A percentile compares a stretch with the other conserved stretches of the same genome.
Evolutionary conservation across 2,329 filamentous ascomycete genomes (phyloP).

Genomic region (Sporothrix brunneoviolacea): DNA sequence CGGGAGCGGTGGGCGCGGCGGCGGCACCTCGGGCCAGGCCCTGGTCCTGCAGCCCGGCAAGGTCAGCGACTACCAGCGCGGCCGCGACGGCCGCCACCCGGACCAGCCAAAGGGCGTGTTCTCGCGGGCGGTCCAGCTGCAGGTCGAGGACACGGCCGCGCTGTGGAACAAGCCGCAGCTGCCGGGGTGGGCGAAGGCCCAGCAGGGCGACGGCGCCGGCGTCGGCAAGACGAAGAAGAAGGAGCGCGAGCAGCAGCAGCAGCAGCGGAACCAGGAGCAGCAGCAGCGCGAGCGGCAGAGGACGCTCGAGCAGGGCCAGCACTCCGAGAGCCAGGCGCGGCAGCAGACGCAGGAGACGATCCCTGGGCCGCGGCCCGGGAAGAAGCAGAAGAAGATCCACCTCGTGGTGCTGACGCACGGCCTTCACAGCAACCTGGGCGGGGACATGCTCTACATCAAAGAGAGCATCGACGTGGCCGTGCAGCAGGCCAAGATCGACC

Average conservation of each 20-base stretch:
- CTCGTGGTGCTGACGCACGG: conserved; percentile 91
- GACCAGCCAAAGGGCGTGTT: conserved; percentile 70
- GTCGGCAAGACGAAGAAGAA: not conserved
- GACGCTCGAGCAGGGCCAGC: conserved; percentile 1
- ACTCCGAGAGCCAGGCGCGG: conserved; percentile 16
- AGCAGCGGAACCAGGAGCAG: conserved; percentile 14
- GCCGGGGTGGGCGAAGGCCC: conserved; percentile 27
- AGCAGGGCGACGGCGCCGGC: too few species aligned
- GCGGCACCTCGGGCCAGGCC: conserved; percentile 8
- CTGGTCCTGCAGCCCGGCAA: conserved; percentile 57
- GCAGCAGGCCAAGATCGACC: conserved; percentile 64
- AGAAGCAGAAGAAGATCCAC: conserved; percentile 72
- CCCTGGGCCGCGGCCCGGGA: not conserved
- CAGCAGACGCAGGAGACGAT: conserved; percentile 9
- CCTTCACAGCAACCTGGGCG: conserved; percentile 88
- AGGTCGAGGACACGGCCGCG: conserved; percentile 79
- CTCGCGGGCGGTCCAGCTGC: conserved; percentile 69
- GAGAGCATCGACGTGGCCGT: conserved; percentile 89
- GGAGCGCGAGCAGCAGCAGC: conserved; percentile 4
- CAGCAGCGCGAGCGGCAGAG: not conserved
- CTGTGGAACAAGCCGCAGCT: conserved; percentile 90
- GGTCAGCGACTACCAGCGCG: conserved; percentile 69
- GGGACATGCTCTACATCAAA: conserved; percentile 95
- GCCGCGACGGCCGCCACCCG: conserved; percentile 51
- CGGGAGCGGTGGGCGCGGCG: not conserved